phyloP scores from a whole-genome alignment of 176 grass and related monocot genomes.

The Eleusine indica region DNA sequence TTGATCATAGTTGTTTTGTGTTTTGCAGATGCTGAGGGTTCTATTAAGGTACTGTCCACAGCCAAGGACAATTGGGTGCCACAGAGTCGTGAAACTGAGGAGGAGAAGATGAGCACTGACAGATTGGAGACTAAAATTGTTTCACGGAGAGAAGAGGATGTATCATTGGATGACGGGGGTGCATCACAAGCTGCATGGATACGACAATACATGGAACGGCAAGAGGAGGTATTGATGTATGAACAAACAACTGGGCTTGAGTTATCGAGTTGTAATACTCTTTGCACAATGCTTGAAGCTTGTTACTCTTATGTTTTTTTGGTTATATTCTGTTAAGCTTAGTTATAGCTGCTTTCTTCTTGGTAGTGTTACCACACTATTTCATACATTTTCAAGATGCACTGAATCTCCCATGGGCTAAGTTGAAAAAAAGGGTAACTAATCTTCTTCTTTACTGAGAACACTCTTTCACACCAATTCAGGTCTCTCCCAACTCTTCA shows the following conservation, averaged over 20 bases:
- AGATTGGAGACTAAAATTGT: conserved; percentile 53
- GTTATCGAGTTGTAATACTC: conserved; percentile 4
- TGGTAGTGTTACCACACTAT: neutral
- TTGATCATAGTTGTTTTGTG: conserved; percentile 7
- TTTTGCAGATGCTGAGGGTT: conserved; percentile 55
- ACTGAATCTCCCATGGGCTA: neutral
- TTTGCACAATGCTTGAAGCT: neutral
- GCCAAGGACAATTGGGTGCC: conserved; percentile 86
- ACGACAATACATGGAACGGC: conserved; percentile 89
- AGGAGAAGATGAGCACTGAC: conserved; percentile 43
- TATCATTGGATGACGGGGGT: conserved; percentile 72
- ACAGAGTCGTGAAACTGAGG: conserved; percentile 53
- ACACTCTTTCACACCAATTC: conserved; percentile 14
- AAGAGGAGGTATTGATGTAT: conserved; percentile 76
- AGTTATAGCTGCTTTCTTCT: conserved; percentile 15
- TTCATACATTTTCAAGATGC: neutral
- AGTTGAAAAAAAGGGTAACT: conserved; percentile 10
- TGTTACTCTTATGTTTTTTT: conserved; percentile 12
- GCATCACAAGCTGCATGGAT: conserved; percentile 87
- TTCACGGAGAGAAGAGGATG: conserved; percentile 51
- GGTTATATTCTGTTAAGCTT: conserved; percentile 12
- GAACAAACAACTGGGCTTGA: conserved; percentile 14
- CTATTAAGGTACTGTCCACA: conserved; percentile 81
- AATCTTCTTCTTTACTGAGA: conserved; percentile 2
- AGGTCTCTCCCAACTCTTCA: conserved; percentile 26